These are phyloP conservation scores for Murraya paniculata DNA, from an alignment of 345 rosid genomes.

Conservation along the genomic window DNA sequence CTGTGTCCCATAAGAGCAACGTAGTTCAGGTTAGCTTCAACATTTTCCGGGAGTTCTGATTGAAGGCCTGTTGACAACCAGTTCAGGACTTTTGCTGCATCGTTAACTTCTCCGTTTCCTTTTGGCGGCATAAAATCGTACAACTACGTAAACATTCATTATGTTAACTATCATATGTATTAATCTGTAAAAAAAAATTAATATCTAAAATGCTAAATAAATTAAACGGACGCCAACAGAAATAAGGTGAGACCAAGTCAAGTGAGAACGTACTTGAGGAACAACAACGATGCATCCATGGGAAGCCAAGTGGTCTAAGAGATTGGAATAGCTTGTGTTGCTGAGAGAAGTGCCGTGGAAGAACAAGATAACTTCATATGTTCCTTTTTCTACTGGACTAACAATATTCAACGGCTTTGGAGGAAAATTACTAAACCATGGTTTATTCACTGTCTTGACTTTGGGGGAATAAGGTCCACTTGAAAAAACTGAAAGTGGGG, in stretches of 20 bases:
- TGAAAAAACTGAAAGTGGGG: too few relatives aligned
- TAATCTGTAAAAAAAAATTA: too few relatives aligned
- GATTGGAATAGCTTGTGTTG: slow-evolving; percentile 28
- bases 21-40: slow-evolving; percentile 10
- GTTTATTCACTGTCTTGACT: too few relatives aligned
- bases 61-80: slow-evolving; percentile 30
- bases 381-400: slow-evolving; percentile 28
- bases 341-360: slow-evolving; percentile 29
- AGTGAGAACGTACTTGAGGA: slow-evolving; percentile 33
- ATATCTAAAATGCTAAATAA: too few relatives aligned
- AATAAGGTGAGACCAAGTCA: too few relatives aligned
- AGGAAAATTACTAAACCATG: slow-evolving; percentile 8
- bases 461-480: too few relatives aligned
- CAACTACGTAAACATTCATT: not conserved
- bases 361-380: slow-evolving; percentile 35
- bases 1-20: slow-evolving; percentile 40
- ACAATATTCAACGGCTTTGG: slow-evolving; percentile 31
- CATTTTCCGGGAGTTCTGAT: slow-evolving; percentile 14
- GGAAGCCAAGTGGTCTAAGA: slow-evolving; percentile 33
- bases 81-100: slow-evolving; percentile 25
- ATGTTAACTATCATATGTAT: not conserved
- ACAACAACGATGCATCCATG: slow-evolving; percentile 47
- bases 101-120: slow-evolving; percentile 25
- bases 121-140: slow-evolving; percentile 8
- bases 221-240: too few relatives aligned